Percentiles rank a stretch among this genome's conserved stretches.
phyloP scores from a whole-genome alignment of 1,139 yeast genomes.

The Pichia sp. region DNA sequence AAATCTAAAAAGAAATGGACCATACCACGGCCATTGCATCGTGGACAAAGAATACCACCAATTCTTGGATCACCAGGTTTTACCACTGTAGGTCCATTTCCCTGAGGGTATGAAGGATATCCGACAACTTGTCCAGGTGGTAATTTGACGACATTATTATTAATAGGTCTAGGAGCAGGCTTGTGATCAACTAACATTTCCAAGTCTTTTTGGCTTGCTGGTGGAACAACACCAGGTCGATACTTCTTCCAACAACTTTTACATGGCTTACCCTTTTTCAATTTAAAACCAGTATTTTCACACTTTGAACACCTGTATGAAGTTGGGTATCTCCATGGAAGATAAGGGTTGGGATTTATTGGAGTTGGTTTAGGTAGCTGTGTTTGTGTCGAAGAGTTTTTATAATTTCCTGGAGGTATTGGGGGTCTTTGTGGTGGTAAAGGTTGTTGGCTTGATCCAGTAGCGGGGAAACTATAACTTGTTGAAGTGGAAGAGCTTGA shows the following conservation, averaged over 20 bases:
- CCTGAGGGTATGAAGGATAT: slow-evolving; percentile 6
- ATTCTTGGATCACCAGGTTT: slow-evolving; percentile 79
- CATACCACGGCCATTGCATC: slow-evolving; percentile 69
- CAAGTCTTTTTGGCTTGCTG: slow-evolving; percentile 16
- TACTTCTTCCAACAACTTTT: slow-evolving; percentile 66
- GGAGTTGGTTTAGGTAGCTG: slow-evolving; percentile 13
- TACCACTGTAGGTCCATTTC: slow-evolving; percentile 37
- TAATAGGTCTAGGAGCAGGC: slow-evolving; percentile 20
- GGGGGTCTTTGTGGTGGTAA: slow-evolving; percentile 7
- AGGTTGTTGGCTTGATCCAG: no score
- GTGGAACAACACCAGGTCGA: slow-evolving; percentile 37
- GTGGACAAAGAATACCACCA: slow-evolving; percentile 75
- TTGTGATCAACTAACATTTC: slow-evolving; percentile 13
- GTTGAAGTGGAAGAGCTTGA: background rate
- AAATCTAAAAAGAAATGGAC: slow-evolving; percentile 48
- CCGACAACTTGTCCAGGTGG: slow-evolving; percentile 20
- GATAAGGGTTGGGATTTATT: slow-evolving; percentile 28
- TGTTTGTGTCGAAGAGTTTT: no score
- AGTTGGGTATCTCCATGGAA: slow-evolving; percentile 67
- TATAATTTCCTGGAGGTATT: slow-evolving; percentile 1
- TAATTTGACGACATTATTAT: slow-evolving; percentile 17
- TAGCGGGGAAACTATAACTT: no score
- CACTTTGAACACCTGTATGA: slow-evolving; percentile 63
- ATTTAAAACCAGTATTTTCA: slow-evolving; percentile 66
- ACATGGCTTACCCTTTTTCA: slow-evolving; percentile 61